Percentiles rank a stretch among this genome's conserved stretches.
Conservation (phyloP, 2,329 filamentous ascomycete genomes). For the Kalmusia sp. region DNA sequence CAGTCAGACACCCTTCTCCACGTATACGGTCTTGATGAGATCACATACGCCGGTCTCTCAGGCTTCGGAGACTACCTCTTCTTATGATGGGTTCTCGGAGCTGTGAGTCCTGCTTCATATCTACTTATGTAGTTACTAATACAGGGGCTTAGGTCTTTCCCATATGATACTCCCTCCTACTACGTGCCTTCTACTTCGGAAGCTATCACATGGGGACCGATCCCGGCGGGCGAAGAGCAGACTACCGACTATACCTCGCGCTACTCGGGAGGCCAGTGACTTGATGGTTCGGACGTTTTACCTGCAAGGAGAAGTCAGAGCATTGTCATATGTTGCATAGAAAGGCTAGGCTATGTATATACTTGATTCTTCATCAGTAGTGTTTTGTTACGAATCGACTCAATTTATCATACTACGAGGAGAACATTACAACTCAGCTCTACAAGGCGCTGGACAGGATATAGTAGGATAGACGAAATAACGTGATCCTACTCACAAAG, state of each 20-base stretch:
- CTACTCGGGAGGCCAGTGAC: neutral
- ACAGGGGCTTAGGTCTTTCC: neutral
- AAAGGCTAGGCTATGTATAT: neutral
- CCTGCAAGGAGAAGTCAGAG: neutral
- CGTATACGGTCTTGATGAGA: neutral
- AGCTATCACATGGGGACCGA: neutral
- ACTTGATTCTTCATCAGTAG: too few relatives aligned
- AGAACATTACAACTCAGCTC: neutral
- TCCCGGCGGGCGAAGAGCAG: neutral
- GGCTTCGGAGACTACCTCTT: slow-evolving; percentile 4
- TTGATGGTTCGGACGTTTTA: neutral
- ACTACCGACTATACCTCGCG: neutral
- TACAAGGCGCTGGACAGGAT: neutral
- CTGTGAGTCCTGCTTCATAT: neutral
- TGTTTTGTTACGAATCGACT: neutral
- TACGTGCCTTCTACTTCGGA: neutral
- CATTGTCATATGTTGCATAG: neutral
- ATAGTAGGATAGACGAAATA: neutral
- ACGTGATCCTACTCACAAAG: neutral
- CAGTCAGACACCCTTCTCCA: neutral
- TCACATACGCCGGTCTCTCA: slow-evolving; percentile 1
- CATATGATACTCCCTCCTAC: neutral
- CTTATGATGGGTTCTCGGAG: neutral
- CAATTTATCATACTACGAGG: neutral
- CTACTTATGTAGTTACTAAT: neutral